phyloP scores from a whole-genome alignment of 805 yeast species.

The Yamadazyma paraphyllophila region DNA sequence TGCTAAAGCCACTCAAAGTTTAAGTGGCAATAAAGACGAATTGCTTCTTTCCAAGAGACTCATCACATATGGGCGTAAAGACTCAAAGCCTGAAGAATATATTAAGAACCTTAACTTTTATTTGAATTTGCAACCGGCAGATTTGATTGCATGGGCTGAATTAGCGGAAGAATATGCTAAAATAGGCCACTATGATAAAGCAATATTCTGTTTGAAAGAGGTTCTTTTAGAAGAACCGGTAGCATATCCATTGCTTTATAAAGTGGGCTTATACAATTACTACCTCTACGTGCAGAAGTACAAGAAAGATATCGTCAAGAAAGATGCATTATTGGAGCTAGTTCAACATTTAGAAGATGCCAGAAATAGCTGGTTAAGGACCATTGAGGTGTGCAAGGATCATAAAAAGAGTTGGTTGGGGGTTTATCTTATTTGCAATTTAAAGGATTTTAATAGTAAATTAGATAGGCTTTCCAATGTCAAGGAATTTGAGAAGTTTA shows the following conservation, averaged over 20 bases:
- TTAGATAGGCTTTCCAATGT: conserved; percentile 13
- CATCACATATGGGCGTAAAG: conserved; percentile 29
- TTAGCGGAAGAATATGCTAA: conserved; percentile 61
- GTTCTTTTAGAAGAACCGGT: conserved; percentile 64
- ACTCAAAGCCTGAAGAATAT: conserved; percentile 35
- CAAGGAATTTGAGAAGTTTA: conserved; percentile 21
- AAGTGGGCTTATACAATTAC: conserved; percentile 49
- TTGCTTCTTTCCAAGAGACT: conserved; percentile 36
- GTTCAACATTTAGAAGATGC: conserved; percentile 25
- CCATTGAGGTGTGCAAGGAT: conserved; percentile 73
- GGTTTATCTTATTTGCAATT: conserved; percentile 36
- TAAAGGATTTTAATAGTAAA: conserved; percentile 18
- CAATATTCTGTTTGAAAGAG: conserved; percentile 69
- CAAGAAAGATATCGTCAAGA: conserved; percentile 18
- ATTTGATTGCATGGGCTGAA: conserved; percentile 76
- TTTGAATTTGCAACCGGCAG: conserved; percentile 68
- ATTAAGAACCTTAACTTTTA: conserved; percentile 53
- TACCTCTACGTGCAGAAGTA: conserved; percentile 23
- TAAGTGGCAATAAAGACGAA: conserved; percentile 34
- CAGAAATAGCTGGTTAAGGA: conserved; percentile 55
- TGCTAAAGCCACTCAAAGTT: conserved; percentile 24
- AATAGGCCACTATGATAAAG: conserved; percentile 63
- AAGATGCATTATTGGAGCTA: conserved; percentile 29
- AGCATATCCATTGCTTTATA: conserved; percentile 64
- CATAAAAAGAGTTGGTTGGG: conserved; percentile 78